Conservation (phyloP, 352 stramenopile genomes). For the Phytopythium vexans region DNA sequence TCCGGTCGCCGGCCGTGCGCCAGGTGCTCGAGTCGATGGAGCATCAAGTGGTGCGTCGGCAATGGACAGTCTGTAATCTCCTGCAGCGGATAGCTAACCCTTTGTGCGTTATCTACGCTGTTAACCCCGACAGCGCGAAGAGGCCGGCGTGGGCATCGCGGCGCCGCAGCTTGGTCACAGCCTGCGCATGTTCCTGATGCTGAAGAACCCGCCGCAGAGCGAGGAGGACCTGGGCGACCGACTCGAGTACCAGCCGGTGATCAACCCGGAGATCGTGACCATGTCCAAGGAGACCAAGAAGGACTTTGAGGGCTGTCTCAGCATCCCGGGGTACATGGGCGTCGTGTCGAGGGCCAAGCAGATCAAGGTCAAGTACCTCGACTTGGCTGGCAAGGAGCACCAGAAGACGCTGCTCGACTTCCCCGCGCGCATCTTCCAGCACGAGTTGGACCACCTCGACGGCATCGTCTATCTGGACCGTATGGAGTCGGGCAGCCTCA, state of each 20-base stretch:
- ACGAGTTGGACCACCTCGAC: slow-evolving; percentile 79
- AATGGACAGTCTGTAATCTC: background rate
- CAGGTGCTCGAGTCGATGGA: slow-evolving; percentile 60
- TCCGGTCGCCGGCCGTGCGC: slow-evolving; percentile 40
- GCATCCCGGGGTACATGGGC: slow-evolving; percentile 76
- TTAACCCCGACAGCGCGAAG: slow-evolving; percentile 31
- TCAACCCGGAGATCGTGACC: slow-evolving; percentile 73
- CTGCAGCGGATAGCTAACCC: slow-evolving; percentile 2
- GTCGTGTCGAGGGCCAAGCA: slow-evolving; percentile 59
- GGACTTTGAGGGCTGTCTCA: slow-evolving; percentile 86
- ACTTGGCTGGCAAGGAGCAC: slow-evolving; percentile 41
- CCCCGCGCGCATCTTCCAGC: slow-evolving; percentile 81
- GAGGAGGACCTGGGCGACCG: slow-evolving; percentile 45
- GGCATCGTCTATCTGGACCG: slow-evolving; percentile 76
- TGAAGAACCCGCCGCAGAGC: slow-evolving; percentile 57
- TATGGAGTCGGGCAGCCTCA: slow-evolving; percentile 61
- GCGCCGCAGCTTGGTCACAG: slow-evolving; percentile 76
- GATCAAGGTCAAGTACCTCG: slow-evolving; percentile 65
- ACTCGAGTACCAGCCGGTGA: slow-evolving; percentile 69
- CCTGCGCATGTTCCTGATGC: slow-evolving; percentile 80
- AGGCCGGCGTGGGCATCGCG: slow-evolving; percentile 73
- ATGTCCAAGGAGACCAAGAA: slow-evolving; percentile 47
- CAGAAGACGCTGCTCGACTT: slow-evolving; percentile 68
- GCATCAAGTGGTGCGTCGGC: slow-evolving; percentile 48
- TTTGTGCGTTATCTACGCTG: background rate